Evolutionary conservation across 2,329 filamentous ascomycete genomes (phyloP).

Genomic region (Sphaerulina musiva): DNA sequence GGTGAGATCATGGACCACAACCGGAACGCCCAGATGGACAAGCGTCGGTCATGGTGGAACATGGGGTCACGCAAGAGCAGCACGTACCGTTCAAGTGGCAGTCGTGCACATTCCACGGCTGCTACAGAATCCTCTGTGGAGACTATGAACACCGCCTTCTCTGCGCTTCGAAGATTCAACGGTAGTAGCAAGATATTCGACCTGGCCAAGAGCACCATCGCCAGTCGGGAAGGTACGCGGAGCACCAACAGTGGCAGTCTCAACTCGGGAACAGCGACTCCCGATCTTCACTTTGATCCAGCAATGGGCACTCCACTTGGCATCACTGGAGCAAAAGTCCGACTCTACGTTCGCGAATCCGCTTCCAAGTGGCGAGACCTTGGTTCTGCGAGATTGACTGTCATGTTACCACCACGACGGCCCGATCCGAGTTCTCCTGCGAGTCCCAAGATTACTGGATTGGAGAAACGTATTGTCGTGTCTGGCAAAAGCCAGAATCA

Average conservation of each 20-base stretch:
- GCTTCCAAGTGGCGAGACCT: slow-evolving; percentile 83
- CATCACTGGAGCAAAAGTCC: slow-evolving; percentile 74
- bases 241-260: slow-evolving; percentile 55
- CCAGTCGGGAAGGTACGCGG: slow-evolving; percentile 49
- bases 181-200: slow-evolving; percentile 68
- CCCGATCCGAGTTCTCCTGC: slow-evolving; percentile 32
- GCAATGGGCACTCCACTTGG: slow-evolving; percentile 48
- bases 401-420: slow-evolving; percentile 62
- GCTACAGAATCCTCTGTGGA: slow-evolving; percentile 69
- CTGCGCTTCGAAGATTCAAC: slow-evolving; percentile 67
- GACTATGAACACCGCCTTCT: slow-evolving; percentile 72
- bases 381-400: slow-evolving; percentile 75
- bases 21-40: slow-evolving; percentile 8
- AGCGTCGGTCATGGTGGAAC: slow-evolving; percentile 43
- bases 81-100: slow-evolving; percentile 51
- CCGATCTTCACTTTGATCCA: slow-evolving; percentile 29
- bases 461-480: slow-evolving; percentile 81
- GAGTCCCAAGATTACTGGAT: slow-evolving; percentile 40
- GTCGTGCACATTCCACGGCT: slow-evolving; percentile 50
- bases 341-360: slow-evolving; percentile 71
- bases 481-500: slow-evolving; percentile 62
- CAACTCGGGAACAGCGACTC: slow-evolving; percentile 41
- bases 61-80: slow-evolving; percentile 50
- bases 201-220: slow-evolving; percentile 70
- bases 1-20: slow-evolving; percentile 45